A percentile compares a stretch with the other conserved stretches of the same genome.
phyloP scores from a whole-genome alignment of 2,329 filamentous ascomycete genomes.

The Cladophialophora carrionii region DNA sequence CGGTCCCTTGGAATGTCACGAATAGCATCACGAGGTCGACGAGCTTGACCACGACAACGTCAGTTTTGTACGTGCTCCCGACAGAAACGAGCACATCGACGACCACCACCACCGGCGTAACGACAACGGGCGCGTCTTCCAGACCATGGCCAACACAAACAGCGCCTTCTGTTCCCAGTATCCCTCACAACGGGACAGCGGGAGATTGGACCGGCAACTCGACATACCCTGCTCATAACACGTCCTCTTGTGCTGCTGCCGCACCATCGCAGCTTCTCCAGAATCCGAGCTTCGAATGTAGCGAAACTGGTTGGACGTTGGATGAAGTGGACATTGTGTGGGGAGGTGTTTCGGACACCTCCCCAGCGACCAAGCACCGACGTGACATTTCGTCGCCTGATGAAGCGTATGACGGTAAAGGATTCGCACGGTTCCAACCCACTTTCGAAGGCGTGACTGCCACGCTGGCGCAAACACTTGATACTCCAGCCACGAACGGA shows the following conservation, averaged over 20 bases:
- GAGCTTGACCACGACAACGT: conserved; percentile 2
- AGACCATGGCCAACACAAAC: neutral
- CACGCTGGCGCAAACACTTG: conserved; percentile 15
- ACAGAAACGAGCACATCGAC: conserved; percentile 2
- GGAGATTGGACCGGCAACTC: neutral
- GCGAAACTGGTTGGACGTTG: conserved; percentile 13
- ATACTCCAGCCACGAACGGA: conserved; percentile 15
- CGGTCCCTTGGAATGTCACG: neutral
- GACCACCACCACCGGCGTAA: neutral
- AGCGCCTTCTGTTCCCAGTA: neutral
- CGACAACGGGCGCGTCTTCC: neutral
- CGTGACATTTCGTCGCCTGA: conserved; percentile 19
- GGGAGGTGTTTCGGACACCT: conserved; percentile 6
- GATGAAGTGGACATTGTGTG: conserved; percentile 23
- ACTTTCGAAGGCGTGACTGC: conserved; percentile 13
- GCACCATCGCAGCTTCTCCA: conserved; percentile 17
- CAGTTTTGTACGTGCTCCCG: conserved; percentile 7
- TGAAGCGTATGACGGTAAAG: conserved; percentile 17
- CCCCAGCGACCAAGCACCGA: neutral
- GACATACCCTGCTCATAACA: conserved; percentile 5
- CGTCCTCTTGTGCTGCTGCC: conserved; percentile 13
- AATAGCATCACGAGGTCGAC: neutral
- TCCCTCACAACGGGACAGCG: neutral
- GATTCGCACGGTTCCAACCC: conserved; percentile 19
- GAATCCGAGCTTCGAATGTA: conserved; percentile 21